Base-by-base conservation (phyloP, 306 rosid genomes). In the Dicorynia guianensis region DNA sequence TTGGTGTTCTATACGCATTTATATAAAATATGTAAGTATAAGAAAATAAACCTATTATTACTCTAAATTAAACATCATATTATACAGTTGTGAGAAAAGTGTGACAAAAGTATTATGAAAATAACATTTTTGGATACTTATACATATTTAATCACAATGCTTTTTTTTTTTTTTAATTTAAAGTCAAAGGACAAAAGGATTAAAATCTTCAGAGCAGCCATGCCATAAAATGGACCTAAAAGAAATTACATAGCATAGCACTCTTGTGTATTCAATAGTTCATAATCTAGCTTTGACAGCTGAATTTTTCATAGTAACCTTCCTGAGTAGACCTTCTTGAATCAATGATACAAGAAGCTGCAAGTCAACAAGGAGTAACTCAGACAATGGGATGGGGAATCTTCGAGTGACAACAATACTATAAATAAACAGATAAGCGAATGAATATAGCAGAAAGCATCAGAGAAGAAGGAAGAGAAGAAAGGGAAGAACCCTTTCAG, bases 301-400 rank as follows among this genome's bases (percentile, higher is more conserved):
- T 17, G 88, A 53, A 40, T 67, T 76, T 55, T 81, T 75, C 48
- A 19, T n/a, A 56, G 49, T 72, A 12, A 55, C 66, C 76, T 64
- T 69, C 76, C 98, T 85, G 42, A 85, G 25, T 11, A 95, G 88
- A 65, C 97, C 96, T 83, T 95, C 97, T 87, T 92, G 98, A 75
- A 88, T 83, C 86, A 83, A 40, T 19, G 97, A 83, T 38, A 65
- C 92, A 69, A 84, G 85, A 53, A 69, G 88, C 88, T 84, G 88
- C 75, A 74, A 71, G 14, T 43, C 49, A 65, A 36, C 40, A 75
- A 44, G 56, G 39, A 64, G 54, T 33, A 63, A 69, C 30, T 25
- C 76, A 20, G 56, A 77, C 34, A 25, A 25, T 25, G 1, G 30
- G 30, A 25, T 25, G 14, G 57, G 52, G n/a, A 63, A 43, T 30